A percentile compares a stretch with the other conserved stretches of the same genome.
Evolutionary conservation across 2,329 filamentous ascomycete genomes (phyloP).

Genomic region (Juglanconis oblonga): DNA sequence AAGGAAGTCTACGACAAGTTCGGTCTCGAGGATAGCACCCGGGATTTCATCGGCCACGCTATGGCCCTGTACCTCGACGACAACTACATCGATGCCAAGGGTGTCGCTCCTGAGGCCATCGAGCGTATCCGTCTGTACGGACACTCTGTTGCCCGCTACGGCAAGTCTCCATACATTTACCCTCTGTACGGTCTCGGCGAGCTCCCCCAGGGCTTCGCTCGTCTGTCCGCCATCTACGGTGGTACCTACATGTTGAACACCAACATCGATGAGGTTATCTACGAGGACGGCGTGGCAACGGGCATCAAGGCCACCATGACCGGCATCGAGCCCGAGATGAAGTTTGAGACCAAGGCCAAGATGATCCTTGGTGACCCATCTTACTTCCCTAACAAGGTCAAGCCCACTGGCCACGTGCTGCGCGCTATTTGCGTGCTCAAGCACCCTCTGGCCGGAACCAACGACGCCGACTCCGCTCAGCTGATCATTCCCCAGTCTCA

Average conservation of each 20-base stretch:
- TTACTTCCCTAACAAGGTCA: constrained; percentile 90
- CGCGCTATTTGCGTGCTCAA: constrained; percentile 98
- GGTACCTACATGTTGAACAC: constrained; percentile 99
- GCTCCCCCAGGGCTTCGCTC: constrained; percentile 95
- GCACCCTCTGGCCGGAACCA: constrained; percentile 88
- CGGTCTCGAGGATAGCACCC: constrained; percentile 81
- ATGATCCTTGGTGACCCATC: constrained; percentile 95
- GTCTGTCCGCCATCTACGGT: constrained; percentile 95
- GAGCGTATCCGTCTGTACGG: constrained; percentile 94
- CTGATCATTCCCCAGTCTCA: constrained; percentile 98
- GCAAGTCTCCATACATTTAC: constrained; percentile 99
- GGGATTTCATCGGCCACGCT: constrained; percentile 95
- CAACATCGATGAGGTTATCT: constrained; percentile 82
- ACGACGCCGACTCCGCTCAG: constrained; percentile 84
- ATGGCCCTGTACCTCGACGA: constrained; percentile 96
- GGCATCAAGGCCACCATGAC: constrained; percentile 98
- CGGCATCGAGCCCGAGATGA: constrained; percentile 79
- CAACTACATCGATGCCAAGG: constrained; percentile 72
- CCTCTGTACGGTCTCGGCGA: constrained; percentile 96
- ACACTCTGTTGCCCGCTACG: constrained; percentile 95
- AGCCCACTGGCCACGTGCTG: constrained; percentile 83
- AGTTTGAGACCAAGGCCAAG: constrained; percentile 93
- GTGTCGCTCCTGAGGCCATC: constrained; percentile 78
- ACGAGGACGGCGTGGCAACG: constrained; percentile 79
- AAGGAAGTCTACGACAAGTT: constrained; percentile 99